Conservation (phyloP, 257 asterid species). For the Capsicum rhomboideum region DNA sequence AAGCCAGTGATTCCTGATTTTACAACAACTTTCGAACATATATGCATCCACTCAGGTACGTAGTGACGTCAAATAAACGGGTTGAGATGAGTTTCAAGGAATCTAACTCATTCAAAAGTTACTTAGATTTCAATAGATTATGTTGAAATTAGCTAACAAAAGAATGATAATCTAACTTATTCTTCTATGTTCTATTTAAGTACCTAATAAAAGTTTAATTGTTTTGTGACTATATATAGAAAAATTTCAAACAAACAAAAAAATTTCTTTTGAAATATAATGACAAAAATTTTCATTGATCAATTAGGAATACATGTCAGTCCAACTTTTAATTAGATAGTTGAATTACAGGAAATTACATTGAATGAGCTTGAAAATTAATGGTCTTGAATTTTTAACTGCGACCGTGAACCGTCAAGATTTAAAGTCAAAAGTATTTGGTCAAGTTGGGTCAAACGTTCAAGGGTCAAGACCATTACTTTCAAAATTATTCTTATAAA, state of each 20-base stretch:
- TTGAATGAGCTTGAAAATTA: background rate
- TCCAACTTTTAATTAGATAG: background rate
- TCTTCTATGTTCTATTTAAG: background rate
- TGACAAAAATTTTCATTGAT: background rate
- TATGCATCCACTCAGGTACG: constrained; percentile 41
- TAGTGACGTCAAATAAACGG: background rate
- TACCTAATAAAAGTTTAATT: background rate
- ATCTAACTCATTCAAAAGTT: background rate
- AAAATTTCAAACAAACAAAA: background rate
- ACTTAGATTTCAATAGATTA: background rate
- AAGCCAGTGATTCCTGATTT: constrained; percentile 43
- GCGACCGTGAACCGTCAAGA: no score
- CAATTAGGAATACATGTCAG: background rate
- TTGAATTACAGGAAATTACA: no score
- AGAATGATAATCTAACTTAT: background rate
- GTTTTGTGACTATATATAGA: background rate
- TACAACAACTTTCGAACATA: constrained; percentile 44
- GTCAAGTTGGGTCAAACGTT: background rate
- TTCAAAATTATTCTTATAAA: background rate
- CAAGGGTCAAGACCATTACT: fast-evolving
- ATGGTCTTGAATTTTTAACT: background rate
- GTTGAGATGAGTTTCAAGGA: fast-evolving
- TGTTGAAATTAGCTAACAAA: background rate
- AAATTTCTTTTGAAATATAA: no score
- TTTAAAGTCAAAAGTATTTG: no score